Conservation (phyloP, 2,329 filamentous ascomycete genomes). For the Ambrosiella xylebori region DNA sequence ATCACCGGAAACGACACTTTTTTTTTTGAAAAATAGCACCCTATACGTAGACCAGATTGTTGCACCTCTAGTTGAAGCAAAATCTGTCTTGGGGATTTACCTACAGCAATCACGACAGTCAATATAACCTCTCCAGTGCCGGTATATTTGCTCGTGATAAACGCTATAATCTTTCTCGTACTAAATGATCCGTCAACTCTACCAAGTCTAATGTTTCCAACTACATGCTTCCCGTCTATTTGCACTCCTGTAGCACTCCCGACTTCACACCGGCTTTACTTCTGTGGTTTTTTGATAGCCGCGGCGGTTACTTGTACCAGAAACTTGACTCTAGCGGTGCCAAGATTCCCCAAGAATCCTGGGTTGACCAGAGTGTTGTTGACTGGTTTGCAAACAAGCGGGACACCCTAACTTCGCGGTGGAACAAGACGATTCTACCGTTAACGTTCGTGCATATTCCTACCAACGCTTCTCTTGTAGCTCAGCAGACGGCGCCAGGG, state of each 20-base stretch:
- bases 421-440: slow-evolving; percentile 22
- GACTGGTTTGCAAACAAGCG: background rate
- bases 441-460: slow-evolving; percentile 34
- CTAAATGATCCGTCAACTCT: background rate
- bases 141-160: slow-evolving; percentile 22
- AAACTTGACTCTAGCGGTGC: background rate
- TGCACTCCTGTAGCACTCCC: slow-evolving; percentile 10
- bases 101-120: slow-evolving; percentile 54
- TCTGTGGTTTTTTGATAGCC: slow-evolving; percentile 58
- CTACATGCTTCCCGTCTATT: slow-evolving; percentile 30
- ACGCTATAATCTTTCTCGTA: slow-evolving; percentile 18
- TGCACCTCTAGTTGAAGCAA: slow-evolving; percentile 34
- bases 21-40: slow-evolving; percentile 29
- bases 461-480: slow-evolving; percentile 17
- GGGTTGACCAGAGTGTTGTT: slow-evolving; percentile 2
- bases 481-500: slow-evolving; percentile 14
- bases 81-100: slow-evolving; percentile 46
- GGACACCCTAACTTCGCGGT: background rate
- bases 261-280: slow-evolving; percentile 28
- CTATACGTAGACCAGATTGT: slow-evolving; percentile 43
- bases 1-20: no score
- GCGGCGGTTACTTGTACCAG: slow-evolving; percentile 29
- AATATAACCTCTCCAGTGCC: slow-evolving; percentile 36
- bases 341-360: slow-evolving; percentile 3
- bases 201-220: slow-evolving; percentile 25